These are phyloP conservation scores for Peribolospora baueri DNA, from an alignment of 768 basidiomycete genomes.

Conservation along the genomic window DNA sequence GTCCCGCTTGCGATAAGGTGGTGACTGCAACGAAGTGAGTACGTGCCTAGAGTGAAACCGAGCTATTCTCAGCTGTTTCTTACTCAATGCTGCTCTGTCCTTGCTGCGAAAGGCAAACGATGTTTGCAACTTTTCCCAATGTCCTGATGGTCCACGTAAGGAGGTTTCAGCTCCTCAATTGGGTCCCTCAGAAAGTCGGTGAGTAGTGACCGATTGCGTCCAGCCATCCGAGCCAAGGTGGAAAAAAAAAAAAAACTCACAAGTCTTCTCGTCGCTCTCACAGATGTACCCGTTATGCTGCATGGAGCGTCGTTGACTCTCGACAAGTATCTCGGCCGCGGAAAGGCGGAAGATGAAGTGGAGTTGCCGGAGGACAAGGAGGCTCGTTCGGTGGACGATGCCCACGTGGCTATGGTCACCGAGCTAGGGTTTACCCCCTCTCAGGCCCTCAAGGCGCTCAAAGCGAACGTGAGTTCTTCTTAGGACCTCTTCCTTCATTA, in stretches of 20 bases:
- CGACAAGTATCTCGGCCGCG: constrained; percentile 40
- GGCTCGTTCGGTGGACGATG: constrained; percentile 47
- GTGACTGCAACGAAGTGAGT: constrained; percentile 51
- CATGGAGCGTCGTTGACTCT: constrained; percentile 39
- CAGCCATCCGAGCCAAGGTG: neutral
- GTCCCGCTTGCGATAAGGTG: constrained; percentile 43
- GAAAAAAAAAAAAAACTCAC: neutral
- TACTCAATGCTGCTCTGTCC: neutral
- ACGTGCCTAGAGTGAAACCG: neutral
- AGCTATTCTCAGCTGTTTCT: neutral
- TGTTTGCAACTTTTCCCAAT: constrained; percentile 67
- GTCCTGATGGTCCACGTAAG: constrained; percentile 70
- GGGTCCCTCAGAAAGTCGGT: constrained; percentile 93
- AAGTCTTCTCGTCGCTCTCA: neutral
- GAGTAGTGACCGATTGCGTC: constrained; percentile 13
- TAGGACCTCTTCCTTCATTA: neutral
- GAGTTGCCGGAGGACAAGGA: constrained; percentile 37
- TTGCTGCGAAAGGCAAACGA: constrained; percentile 31
- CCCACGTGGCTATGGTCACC: constrained; percentile 44
- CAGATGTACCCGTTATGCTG: constrained; percentile 65
- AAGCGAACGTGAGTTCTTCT: constrained; percentile 43
- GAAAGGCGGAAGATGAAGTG: constrained; percentile 42
- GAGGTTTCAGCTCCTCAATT: constrained; percentile 83
- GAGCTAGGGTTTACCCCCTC: constrained; percentile 81
- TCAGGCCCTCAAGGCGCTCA: constrained; percentile 66